Conservation (phyloP, 225 moss, liverwort and hornwort genomes). For the Takakia lepidozioides region DNA sequence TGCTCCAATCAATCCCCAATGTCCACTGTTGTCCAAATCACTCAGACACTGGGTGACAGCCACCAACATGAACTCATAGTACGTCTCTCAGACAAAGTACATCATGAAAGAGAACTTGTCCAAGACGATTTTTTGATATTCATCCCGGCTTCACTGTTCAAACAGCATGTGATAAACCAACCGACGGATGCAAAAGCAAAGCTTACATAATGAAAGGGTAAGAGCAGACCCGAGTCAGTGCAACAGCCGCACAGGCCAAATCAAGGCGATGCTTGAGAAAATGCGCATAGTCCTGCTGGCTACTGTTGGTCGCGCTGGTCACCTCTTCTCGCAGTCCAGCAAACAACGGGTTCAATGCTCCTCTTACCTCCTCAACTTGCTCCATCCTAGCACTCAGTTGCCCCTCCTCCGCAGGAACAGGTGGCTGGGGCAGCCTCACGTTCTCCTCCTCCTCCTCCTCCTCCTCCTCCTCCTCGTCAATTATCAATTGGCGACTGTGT, state of each 20-base stretch:
- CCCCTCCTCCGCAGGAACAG: not conserved
- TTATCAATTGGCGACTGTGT: slow-evolving; percentile 7
- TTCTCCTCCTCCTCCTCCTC: slow-evolving; percentile 5
- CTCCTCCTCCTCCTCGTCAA: slow-evolving; percentile 17
- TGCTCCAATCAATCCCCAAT: slow-evolving; percentile 8
- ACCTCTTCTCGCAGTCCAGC: slow-evolving; percentile 73
- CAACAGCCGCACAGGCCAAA: slow-evolving; percentile 72
- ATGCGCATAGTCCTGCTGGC: slow-evolving; percentile 59
- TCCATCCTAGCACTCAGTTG: slow-evolving; percentile 2
- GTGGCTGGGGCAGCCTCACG: not conserved
- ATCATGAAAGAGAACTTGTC: too few relatives aligned
- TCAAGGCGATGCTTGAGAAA: slow-evolving; percentile 71
- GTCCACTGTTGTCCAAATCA: too few relatives aligned
- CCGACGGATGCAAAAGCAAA: too few relatives aligned
- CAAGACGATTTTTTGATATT: too few relatives aligned
- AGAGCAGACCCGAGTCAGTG: slow-evolving; percentile 61
- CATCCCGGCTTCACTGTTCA: too few relatives aligned
- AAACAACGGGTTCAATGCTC: slow-evolving; percentile 79
- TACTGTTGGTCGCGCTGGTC: slow-evolving; percentile 36
- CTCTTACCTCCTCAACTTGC: slow-evolving; percentile 35
- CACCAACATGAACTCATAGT: too few relatives aligned
- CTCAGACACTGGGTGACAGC: too few relatives aligned
- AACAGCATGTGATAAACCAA: too few relatives aligned
- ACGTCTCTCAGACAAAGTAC: too few relatives aligned
- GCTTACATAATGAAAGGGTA: slow-evolving; percentile 3